These are phyloP conservation scores for Tricholoma sp. DNA, from an alignment of 768 basidiomycete genomes.

Conservation along the genomic window DNA sequence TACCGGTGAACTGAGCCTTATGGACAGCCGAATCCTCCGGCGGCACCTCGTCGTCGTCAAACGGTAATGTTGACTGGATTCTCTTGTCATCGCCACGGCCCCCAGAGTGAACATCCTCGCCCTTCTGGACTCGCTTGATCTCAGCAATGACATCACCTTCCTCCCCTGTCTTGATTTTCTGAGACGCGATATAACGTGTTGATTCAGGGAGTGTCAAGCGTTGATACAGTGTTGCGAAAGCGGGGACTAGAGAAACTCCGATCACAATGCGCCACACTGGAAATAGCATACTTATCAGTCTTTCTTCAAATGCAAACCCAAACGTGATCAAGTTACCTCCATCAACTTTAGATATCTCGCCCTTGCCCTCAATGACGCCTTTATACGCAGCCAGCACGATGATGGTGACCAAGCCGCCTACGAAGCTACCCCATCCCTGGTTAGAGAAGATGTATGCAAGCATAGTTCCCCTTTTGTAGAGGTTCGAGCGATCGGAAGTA, in stretches of 20 bases:
- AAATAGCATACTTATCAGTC: background rate
- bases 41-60: conserved; percentile 3
- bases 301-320: background rate
- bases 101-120: conserved; percentile 22
- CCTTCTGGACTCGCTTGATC: conserved; percentile 29
- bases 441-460: conserved; percentile 74
- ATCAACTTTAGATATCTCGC: conserved; percentile 59
- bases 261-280: conserved; percentile 69
- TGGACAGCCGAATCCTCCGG: too few species aligned
- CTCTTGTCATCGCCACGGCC: conserved; percentile 4
- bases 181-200: conserved; percentile 44
- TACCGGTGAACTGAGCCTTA: too few species aligned
- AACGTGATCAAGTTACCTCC: conserved; percentile 44
- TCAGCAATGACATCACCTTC: conserved; percentile 24
- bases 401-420: conserved; percentile 58
- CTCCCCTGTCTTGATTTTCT: conserved; percentile 24
- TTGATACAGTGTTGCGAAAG: conserved; percentile 69
- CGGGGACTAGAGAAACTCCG: conserved; percentile 72
- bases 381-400: conserved; percentile 63
- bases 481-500: conserved; percentile 58
- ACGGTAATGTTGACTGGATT: background rate
- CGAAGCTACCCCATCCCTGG: conserved; percentile 73
- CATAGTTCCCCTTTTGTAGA: conserved; percentile 66
- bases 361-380: conserved; percentile 52
- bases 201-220: conserved; percentile 72